Evolutionary conservation across 2,329 filamentous ascomycete genomes (phyloP).

Genomic region (Cordyceps militaris): DNA sequence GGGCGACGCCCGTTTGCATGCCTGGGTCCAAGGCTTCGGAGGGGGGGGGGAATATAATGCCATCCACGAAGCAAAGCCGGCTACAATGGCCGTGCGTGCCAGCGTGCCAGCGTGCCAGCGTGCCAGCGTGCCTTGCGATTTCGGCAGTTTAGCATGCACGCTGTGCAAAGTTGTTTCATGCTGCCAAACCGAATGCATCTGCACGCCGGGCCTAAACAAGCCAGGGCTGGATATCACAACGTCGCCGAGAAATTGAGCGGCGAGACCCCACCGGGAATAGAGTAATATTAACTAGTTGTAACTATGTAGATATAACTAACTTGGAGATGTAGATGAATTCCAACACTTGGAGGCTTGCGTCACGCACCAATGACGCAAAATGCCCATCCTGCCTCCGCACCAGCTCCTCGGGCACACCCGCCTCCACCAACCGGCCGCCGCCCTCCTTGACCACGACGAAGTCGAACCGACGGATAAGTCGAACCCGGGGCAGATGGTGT

Average conservation of each 20-base stretch:
- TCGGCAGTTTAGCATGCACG: slow-evolving; percentile 10
- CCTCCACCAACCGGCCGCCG: slow-evolving; percentile 7
- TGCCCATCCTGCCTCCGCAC: background rate
- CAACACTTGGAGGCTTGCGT: background rate
- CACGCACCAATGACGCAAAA: slow-evolving; percentile 2
- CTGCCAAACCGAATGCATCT: too few relatives aligned
- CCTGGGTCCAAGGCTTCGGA: background rate
- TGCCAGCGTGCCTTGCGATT: slow-evolving; percentile 1
- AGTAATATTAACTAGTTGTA: too few relatives aligned
- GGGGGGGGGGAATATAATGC: too few relatives aligned
- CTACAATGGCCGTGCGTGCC: background rate
- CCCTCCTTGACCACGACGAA: slow-evolving; percentile 9
- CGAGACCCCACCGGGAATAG: too few relatives aligned
- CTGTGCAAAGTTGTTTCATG: too few relatives aligned
- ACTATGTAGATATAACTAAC: too few relatives aligned
- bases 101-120: too few relatives aligned
- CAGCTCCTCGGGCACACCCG: slow-evolving; percentile 6
- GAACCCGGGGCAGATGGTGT: slow-evolving; percentile 11
- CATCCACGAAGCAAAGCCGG: too few relatives aligned
- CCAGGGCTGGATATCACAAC: too few relatives aligned
- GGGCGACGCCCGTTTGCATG: background rate
- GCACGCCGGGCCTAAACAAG: background rate
- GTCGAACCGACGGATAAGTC: too few relatives aligned
- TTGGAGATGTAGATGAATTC: too few relatives aligned
- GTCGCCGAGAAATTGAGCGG: too few relatives aligned